Percentiles rank a stretch among this genome's conserved stretches.
phyloP scores from a whole-genome alignment of 306 rosid genomes.

The Quercus wislizeni region DNA sequence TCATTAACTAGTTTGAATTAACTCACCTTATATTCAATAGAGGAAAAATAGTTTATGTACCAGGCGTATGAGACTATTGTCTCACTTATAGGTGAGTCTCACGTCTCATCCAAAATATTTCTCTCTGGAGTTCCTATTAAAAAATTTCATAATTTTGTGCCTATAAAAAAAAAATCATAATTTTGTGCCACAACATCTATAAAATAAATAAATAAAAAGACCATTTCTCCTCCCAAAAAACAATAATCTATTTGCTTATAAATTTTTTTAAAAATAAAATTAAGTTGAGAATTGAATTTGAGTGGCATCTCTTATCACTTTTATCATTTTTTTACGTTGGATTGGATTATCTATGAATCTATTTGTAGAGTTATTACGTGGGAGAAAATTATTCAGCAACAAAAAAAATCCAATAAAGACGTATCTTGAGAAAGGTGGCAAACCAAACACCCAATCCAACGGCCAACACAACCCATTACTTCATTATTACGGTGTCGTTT shows the following conservation, averaged over 20 bases:
- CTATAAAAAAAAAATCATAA: no score
- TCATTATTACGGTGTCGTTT: neutral
- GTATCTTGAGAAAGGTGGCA: neutral
- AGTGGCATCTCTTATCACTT: neutral
- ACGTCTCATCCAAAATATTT: neutral
- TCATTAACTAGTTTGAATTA: neutral
- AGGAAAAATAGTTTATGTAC: no score
- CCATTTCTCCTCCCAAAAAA: no score
- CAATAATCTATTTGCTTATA: no score
- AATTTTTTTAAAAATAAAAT: no score
- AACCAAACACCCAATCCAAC: neutral
- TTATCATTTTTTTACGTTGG: neutral
- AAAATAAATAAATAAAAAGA: no score
- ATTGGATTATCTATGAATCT: neutral
- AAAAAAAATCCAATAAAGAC: neutral
- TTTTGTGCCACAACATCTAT: no score
- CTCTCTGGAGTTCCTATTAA: neutral
- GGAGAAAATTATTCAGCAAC: no score
- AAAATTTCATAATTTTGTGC: no score
- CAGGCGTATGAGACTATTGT: fast-evolving
- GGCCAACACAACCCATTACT: neutral
- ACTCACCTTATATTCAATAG: no score
- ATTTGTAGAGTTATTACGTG: neutral
- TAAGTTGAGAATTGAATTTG: no score
- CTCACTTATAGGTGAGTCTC: no score